Percentiles rank a stretch among this genome's conserved stretches.
phyloP scores from a whole-genome alignment of 1,284 basidiomycete species.

The Pholiota adiposa region DNA sequence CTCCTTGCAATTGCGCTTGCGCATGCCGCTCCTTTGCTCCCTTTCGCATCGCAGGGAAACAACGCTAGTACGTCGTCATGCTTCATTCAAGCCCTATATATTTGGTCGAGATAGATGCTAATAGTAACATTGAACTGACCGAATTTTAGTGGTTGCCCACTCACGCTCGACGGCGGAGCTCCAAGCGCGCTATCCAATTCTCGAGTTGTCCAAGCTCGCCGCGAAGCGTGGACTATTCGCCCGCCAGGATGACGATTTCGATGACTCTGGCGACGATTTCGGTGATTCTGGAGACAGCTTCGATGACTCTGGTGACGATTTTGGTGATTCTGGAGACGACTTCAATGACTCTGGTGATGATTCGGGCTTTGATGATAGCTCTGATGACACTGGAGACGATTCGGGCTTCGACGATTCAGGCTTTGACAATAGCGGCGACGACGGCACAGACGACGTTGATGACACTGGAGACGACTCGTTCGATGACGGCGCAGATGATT shows the following conservation, averaged over 20 bases:
- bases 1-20: slow-evolving; percentile 21
- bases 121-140: too few relatives aligned
- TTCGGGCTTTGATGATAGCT: slow-evolving; percentile 12
- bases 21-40: slow-evolving; percentile 24
- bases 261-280: slow-evolving; percentile 12
- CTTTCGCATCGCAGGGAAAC: slow-evolving; percentile 18
- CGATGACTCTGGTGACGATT: slow-evolving; percentile 6
- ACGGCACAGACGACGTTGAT: slow-evolving; percentile 11
- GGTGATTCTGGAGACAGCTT: too few relatives aligned
- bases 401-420: slow-evolving; percentile 14
- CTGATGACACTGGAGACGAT: slow-evolving; percentile 12
- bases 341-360: slow-evolving; percentile 4
- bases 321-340: slow-evolving; percentile 11
- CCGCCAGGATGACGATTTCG: slow-evolving; percentile 18
- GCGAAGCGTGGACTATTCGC: slow-evolving; percentile 17
- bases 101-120: too few relatives aligned
- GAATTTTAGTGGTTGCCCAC: slow-evolving; percentile 1
- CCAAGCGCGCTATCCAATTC: slow-evolving; percentile 11
- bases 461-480: slow-evolving; percentile 7
- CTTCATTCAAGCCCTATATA: background rate
- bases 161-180: slow-evolving; percentile 1
- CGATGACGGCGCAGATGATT: slow-evolving; percentile 1
- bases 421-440: slow-evolving; percentile 15
- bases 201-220: slow-evolving; percentile 9
- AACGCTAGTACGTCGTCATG: background rate